Evolutionary conservation across 1,284 basidiomycete species (phyloP).

Genomic region (Ustilago cynodontis): DNA sequence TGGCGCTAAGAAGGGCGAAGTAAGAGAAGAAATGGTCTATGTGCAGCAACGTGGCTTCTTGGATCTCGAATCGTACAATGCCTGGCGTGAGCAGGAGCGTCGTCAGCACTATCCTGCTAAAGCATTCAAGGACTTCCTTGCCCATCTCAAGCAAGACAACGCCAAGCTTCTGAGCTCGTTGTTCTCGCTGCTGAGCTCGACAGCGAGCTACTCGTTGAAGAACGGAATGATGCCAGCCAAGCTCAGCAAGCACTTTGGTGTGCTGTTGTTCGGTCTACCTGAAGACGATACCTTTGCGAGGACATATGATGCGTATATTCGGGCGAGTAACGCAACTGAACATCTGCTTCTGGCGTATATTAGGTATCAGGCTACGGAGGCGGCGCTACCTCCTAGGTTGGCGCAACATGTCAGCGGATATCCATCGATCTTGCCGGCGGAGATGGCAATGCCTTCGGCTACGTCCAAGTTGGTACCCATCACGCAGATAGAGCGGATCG

Average conservation of each 20-base stretch:
- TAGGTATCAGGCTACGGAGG: conserved; percentile 50
- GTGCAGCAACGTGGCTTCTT: conserved; percentile 67
- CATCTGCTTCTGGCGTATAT: conserved; percentile 68
- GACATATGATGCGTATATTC: conserved; percentile 65
- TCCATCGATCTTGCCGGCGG: conserved; percentile 56
- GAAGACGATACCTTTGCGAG: conserved; percentile 67
- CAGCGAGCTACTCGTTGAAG: conserved; percentile 64
- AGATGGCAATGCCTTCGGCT: conserved; percentile 43
- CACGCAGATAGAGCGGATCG: conserved; percentile 62
- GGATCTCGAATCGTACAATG: conserved; percentile 60
- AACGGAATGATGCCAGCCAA: conserved; percentile 68
- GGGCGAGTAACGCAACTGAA: conserved; percentile 66
- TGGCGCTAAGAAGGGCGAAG: conserved; percentile 42
- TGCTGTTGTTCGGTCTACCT: conserved; percentile 65
- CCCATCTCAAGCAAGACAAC: conserved; percentile 39
- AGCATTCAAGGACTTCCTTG: conserved; percentile 52
- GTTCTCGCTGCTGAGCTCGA: conserved; percentile 66
- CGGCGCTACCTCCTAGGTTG: conserved; percentile 56
- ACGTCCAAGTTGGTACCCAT: conserved; percentile 59
- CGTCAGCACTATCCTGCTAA: conserved; percentile 38
- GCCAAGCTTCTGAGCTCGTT: conserved; percentile 57
- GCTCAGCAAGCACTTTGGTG: conserved; percentile 62
- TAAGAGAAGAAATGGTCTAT: conserved; percentile 62
- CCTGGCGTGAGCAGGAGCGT: conserved; percentile 64
- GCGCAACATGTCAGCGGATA: conserved; percentile 62